These are phyloP conservation scores for thale cress (Arabidopsis thaliana) DNA, from an alignment of 345 rosid genomes.

Conservation along the genomic window DNA sequence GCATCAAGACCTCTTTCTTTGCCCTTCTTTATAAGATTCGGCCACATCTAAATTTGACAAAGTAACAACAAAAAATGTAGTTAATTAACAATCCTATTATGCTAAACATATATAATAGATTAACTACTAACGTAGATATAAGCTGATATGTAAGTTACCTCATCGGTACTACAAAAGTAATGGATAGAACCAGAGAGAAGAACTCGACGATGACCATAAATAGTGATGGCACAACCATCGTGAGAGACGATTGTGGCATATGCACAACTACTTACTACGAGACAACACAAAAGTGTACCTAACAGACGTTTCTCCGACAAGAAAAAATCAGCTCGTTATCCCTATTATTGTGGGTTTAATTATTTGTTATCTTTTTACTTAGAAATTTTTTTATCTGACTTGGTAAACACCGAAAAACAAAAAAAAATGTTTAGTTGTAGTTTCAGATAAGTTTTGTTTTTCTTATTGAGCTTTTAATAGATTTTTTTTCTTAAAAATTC, in stretches of 20 bases:
- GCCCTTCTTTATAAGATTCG: conserved; percentile 54
- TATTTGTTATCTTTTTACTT: too few relatives aligned
- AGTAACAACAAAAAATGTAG: not conserved
- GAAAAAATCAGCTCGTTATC: not conserved
- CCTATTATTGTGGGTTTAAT: not conserved
- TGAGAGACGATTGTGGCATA: conserved; percentile 40
- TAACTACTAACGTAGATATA: not conserved
- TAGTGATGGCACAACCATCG: conserved; percentile 52
- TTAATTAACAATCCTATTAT: not conserved
- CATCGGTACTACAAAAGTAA: conserved; percentile 58
- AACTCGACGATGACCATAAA: conserved; percentile 54
- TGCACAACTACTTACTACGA: conserved; percentile 11
- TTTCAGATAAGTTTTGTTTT: not conserved
- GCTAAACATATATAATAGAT: not conserved
- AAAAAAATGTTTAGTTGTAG: not conserved
- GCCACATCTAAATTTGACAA: conserved; percentile 57
- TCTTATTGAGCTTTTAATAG: too few relatives aligned
- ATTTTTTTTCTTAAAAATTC: too few relatives aligned
- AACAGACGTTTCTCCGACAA: too few relatives aligned
- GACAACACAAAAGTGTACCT: not conserved
- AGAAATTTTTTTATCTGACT: too few relatives aligned
- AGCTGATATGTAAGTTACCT: conserved; percentile 29
- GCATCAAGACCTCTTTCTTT: conserved; percentile 64
- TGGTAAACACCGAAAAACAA: too few relatives aligned
- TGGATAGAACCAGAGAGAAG: conserved; percentile 58